phyloP scores from a whole-genome alignment of 148 eudicot species.

The Chenopodium berlandieri region DNA sequence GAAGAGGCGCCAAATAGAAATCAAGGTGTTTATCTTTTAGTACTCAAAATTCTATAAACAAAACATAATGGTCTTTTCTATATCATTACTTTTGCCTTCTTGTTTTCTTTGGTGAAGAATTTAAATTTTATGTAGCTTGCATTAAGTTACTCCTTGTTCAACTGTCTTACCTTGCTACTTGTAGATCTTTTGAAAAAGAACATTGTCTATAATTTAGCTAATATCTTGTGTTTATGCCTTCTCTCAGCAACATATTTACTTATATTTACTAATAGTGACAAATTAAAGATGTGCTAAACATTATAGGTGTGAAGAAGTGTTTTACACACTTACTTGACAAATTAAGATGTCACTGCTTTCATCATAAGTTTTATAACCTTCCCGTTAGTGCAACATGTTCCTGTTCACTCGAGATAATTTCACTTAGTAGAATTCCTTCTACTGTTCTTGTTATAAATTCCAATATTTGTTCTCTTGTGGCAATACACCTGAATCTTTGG shows the following conservation, averaged over 20 bases:
- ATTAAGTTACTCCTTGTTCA: background rate
- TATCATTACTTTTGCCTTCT: background rate
- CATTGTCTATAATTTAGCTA: background rate
- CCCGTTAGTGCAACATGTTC: background rate
- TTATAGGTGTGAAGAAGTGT: background rate
- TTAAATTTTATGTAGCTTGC: background rate
- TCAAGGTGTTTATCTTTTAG: slow-evolving; percentile 51
- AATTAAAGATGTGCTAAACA: background rate
- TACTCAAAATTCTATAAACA: background rate
- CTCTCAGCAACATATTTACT: background rate
- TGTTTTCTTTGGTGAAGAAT: background rate
- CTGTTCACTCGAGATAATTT: background rate
- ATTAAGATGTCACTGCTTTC: background rate
- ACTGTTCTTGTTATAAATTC: background rate
- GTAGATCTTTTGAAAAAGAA: background rate
- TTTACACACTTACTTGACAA: background rate
- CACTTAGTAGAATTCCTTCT: too few species aligned
- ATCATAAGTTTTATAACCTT: background rate
- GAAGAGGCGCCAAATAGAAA: slow-evolving; percentile 62
- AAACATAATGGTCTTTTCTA: background rate
- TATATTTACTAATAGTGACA: background rate
- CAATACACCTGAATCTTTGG: background rate
- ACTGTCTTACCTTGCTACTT: background rate
- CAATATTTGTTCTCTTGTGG: background rate
- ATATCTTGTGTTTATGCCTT: background rate